A percentile compares a stretch with the other conserved stretches of the same genome.
Conservation (phyloP, 805 yeast species). For the Jamesozyma piceae region DNA sequence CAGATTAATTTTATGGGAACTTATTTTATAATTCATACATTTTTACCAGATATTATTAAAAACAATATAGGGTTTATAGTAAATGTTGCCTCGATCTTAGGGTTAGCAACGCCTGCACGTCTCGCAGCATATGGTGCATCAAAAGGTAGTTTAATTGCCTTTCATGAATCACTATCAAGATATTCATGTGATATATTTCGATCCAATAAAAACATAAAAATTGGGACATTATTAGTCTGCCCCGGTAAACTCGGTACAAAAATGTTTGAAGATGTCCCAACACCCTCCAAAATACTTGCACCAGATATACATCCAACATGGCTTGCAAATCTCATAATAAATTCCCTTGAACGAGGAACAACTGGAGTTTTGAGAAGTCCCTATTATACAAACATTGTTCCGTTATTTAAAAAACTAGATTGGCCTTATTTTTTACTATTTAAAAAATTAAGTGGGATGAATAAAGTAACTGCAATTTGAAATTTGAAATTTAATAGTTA, state of each 20-base stretch:
- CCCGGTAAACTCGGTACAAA: conserved; percentile 79
- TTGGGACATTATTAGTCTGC: conserved; percentile 67
- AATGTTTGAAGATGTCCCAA: conserved; percentile 62
- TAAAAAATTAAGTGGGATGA: conserved; percentile 56
- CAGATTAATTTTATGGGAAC: conserved; percentile 63
- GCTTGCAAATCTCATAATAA: conserved; percentile 52
- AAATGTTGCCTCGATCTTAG: conserved; percentile 76
- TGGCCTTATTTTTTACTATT: conserved; percentile 40
- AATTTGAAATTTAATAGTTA: too few relatives aligned
- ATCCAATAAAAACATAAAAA: conserved; percentile 10
- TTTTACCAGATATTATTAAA: conserved; percentile 63
- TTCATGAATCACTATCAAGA: conserved; percentile 72
- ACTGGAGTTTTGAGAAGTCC: conserved; percentile 68
- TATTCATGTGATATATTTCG: conserved; percentile 34
- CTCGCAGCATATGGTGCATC: conserved; percentile 80
- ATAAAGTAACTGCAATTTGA: conserved; percentile 28
- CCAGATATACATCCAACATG: conserved; percentile 66
- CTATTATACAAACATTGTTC: conserved; percentile 64
- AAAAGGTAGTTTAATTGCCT: conserved; percentile 74
- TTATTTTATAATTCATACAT: conserved; percentile 58
- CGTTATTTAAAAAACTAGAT: conserved; percentile 61
- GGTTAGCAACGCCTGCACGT: conserved; percentile 75
- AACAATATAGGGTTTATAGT: conserved; percentile 63
- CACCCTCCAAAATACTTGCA: conserved; percentile 70
- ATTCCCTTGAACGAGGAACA: conserved; percentile 49